Evolutionary conservation across 495 filamentous ascomycete genomes (phyloP).

Genomic region (Penicillium longicatenatum): DNA sequence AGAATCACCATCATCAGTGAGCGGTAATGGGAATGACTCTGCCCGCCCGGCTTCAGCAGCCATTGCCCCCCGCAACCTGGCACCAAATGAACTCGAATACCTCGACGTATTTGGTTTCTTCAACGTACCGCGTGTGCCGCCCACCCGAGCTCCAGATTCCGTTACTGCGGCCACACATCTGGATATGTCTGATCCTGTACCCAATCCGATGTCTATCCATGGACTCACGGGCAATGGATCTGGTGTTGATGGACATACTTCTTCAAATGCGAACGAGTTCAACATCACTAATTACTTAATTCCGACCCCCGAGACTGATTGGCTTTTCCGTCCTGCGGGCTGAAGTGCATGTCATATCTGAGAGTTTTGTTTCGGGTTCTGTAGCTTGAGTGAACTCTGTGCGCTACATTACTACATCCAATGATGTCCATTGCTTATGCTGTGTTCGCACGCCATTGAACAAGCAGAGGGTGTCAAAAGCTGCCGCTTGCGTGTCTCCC

Average conservation of each 20-base stretch:
- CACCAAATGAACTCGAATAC: slow-evolving; percentile 80
- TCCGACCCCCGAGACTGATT: slow-evolving; percentile 50
- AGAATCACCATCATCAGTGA: slow-evolving; percentile 43
- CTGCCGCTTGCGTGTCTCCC: too few species aligned
- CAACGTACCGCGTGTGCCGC: slow-evolving; percentile 76
- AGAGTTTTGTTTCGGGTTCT: neutral
- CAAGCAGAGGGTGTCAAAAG: neutral
- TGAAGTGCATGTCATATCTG: slow-evolving; percentile 13
- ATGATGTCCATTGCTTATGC: neutral
- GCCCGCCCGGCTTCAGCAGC: slow-evolving; percentile 25
- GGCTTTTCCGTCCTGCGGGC: slow-evolving; percentile 43
- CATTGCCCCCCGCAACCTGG: slow-evolving; percentile 57
- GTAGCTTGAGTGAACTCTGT: neutral
- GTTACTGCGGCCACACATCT: slow-evolving; percentile 16
- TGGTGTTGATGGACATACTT: slow-evolving; percentile 25
- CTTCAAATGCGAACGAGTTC: slow-evolving; percentile 43
- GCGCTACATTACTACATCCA: neutral
- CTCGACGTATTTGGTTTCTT: slow-evolving; percentile 95
- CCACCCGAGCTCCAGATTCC: slow-evolving; percentile 33
- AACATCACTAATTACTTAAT: slow-evolving; percentile 53
- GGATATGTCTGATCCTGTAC: slow-evolving; percentile 35
- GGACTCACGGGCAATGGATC: slow-evolving; percentile 33
- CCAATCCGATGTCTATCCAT: slow-evolving; percentile 47
- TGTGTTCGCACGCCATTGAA: neutral
- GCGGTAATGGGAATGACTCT: slow-evolving; percentile 28